Evolutionary conservation across 2,329 filamentous ascomycete species (phyloP).

Genomic region (Microsporum ferrugineum): DNA sequence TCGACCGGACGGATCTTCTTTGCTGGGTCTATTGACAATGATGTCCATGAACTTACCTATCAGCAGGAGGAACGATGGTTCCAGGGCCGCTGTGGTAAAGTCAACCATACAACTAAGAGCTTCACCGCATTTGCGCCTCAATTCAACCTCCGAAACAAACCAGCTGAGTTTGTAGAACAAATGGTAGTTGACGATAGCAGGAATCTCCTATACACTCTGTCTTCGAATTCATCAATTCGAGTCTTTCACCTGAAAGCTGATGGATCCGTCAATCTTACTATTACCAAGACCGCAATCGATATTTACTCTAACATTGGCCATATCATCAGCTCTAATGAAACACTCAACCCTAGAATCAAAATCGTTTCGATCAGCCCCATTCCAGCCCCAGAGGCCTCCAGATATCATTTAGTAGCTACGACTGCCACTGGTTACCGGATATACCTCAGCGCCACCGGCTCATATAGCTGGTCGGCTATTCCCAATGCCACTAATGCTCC

Average conservation of each 20-base stretch:
- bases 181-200: conserved; percentile 83
- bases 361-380: conserved; percentile 84
- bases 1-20: conserved; percentile 89
- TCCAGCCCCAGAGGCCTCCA: conserved; percentile 66
- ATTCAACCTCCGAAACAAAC: conserved; percentile 35
- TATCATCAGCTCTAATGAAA: conserved; percentile 61
- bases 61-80: conserved; percentile 98
- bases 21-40: conserved; percentile 64
- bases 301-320: conserved; percentile 67
- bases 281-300: conserved; percentile 43
- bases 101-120: conserved; percentile 71
- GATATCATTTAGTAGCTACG: conserved; percentile 78
- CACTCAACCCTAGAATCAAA: conserved; percentile 56
- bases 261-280: conserved; percentile 41
- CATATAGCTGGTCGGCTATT: conserved; percentile 44
- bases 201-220: conserved; percentile 82
- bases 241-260: conserved; percentile 73
- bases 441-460: conserved; percentile 80
- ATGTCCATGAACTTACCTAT: conserved; percentile 89
- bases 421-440: conserved; percentile 84
- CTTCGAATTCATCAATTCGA: conserved; percentile 74
- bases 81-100: conserved; percentile 70
- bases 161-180: conserved; percentile 56
- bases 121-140: conserved; percentile 47
- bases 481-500: conserved; percentile 56